Conservation (phyloP, 1,284 basidiomycete species). For the Meira miltonrushii region DNA sequence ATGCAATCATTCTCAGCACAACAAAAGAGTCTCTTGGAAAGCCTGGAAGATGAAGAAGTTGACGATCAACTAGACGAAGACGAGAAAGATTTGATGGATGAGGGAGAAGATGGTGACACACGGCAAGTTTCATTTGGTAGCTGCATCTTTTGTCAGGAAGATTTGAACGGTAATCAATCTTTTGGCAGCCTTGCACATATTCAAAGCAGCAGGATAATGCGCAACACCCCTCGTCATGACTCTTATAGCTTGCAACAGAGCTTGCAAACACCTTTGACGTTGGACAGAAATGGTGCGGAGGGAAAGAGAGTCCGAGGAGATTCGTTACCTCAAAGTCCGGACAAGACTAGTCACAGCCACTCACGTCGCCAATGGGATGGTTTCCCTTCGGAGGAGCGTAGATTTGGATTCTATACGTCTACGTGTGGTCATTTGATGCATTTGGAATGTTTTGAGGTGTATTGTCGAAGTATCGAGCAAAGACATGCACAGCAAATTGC, state of each 20-base stretch:
- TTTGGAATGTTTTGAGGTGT: slow-evolving; percentile 84
- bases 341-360: slow-evolving; percentile 47
- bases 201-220: slow-evolving; percentile 79
- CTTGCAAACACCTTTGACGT: slow-evolving; percentile 58
- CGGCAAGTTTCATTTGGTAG: slow-evolving; percentile 63
- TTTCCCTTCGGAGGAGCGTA: slow-evolving; percentile 42
- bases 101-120: slow-evolving; percentile 63
- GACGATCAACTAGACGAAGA: slow-evolving; percentile 34
- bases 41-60: slow-evolving; percentile 42
- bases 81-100: slow-evolving; percentile 42
- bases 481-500: slow-evolving; percentile 85
- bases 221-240: slow-evolving; percentile 68
- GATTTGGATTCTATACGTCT: slow-evolving; percentile 70
- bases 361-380: slow-evolving; percentile 20
- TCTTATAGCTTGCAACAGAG: slow-evolving; percentile 67
- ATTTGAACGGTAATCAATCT: slow-evolving; percentile 66
- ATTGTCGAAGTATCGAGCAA: slow-evolving; percentile 77
- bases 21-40: slow-evolving; percentile 45
- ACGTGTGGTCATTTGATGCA: slow-evolving; percentile 98
- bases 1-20: slow-evolving; percentile 49
- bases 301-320: slow-evolving; percentile 18
- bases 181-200: slow-evolving; percentile 87
- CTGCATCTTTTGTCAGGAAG: slow-evolving; percentile 97
- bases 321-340: neutral
- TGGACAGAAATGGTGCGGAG: slow-evolving; percentile 37